These are phyloP conservation scores for Sedum album DNA, from an alignment of 164 flowering plant species.

Conservation along the genomic window DNA sequence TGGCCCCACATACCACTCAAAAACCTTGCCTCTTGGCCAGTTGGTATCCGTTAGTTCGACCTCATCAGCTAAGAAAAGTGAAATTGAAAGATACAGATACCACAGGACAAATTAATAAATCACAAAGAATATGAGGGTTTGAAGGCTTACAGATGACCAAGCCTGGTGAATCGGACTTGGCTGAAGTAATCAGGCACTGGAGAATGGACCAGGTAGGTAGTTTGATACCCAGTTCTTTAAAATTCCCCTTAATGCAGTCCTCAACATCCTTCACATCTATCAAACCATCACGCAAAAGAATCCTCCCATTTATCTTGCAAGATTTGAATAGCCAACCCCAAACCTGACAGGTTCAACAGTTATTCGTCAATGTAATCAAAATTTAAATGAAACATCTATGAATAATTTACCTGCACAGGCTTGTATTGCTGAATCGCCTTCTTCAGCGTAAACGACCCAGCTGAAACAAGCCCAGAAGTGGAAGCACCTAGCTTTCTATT, in stretches of 20 bases:
- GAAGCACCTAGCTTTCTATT: neutral
- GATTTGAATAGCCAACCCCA: constrained; percentile 89
- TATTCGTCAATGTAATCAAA: too few species aligned
- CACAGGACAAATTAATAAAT: neutral
- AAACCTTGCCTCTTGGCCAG: constrained; percentile 61
- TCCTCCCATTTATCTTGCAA: constrained; percentile 64
- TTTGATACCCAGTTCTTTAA: constrained; percentile 54
- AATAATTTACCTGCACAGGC: constrained; percentile 53
- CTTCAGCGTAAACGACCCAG: constrained; percentile 50
- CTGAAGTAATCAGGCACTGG: constrained; percentile 67
- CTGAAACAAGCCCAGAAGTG: constrained; percentile 33
- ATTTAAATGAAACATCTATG: neutral
- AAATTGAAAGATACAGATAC: neutral
- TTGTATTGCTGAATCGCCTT: constrained; percentile 55
- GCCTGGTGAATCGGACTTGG: constrained; percentile 58
- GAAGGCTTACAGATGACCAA: constrained; percentile 53
- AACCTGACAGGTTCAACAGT: constrained; percentile 29
- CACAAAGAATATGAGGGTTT: neutral
- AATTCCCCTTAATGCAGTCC: constrained; percentile 57
- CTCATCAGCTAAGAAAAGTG: constrained; percentile 45
- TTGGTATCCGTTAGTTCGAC: constrained; percentile 47
- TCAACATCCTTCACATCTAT: constrained; percentile 53
- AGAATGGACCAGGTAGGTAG: constrained; percentile 81
- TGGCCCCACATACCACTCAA: constrained; percentile 82
- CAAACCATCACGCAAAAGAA: constrained; percentile 57